These are phyloP conservation scores for Graphilbum fragrans DNA, from an alignment of 2,329 filamentous ascomycete species.

Conservation along the genomic window DNA sequence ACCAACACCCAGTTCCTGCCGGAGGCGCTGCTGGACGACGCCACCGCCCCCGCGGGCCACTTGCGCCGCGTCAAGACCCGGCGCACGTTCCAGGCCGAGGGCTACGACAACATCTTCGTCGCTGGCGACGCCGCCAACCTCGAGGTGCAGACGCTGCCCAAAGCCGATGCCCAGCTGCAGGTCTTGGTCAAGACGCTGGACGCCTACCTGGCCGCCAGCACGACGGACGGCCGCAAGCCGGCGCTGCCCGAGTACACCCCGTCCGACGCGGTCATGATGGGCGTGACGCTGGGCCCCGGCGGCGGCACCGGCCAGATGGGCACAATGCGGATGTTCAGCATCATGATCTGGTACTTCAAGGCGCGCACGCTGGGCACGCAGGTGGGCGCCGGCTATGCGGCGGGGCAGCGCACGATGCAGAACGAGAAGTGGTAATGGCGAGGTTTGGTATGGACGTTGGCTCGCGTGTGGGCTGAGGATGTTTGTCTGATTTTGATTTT, in stretches of 20 bases:
- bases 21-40: slow-evolving; percentile 12
- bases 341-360: slow-evolving; percentile 14
- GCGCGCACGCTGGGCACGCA: slow-evolving; percentile 13
- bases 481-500: too few relatives aligned
- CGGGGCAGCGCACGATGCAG: slow-evolving; percentile 3
- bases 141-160: slow-evolving; percentile 12
- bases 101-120: slow-evolving; percentile 17
- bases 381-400: slow-evolving; percentile 6
- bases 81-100: slow-evolving; percentile 13
- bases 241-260: slow-evolving; percentile 9
- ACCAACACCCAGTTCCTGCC: slow-evolving; percentile 27
- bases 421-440: slow-evolving; percentile 3
- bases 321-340: slow-evolving; percentile 10
- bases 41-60: slow-evolving; percentile 2
- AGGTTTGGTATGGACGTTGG: too few relatives aligned
- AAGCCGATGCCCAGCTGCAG: slow-evolving; percentile 9
- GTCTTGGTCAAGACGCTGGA: slow-evolving; percentile 7
- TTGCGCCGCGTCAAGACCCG: slow-evolving; percentile 12
- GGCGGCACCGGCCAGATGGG: slow-evolving; percentile 17
- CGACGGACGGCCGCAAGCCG: background rate
- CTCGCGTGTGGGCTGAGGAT: too few relatives aligned
- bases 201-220: background rate
- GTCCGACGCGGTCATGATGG: slow-evolving; percentile 9
- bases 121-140: slow-evolving; percentile 18
- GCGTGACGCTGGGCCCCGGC: slow-evolving; percentile 13